A percentile compares a stretch with the other conserved stretches of the same genome.
Evolutionary conservation across 345 rosid species (phyloP).

Genomic region (Geranium brycei): DNA sequence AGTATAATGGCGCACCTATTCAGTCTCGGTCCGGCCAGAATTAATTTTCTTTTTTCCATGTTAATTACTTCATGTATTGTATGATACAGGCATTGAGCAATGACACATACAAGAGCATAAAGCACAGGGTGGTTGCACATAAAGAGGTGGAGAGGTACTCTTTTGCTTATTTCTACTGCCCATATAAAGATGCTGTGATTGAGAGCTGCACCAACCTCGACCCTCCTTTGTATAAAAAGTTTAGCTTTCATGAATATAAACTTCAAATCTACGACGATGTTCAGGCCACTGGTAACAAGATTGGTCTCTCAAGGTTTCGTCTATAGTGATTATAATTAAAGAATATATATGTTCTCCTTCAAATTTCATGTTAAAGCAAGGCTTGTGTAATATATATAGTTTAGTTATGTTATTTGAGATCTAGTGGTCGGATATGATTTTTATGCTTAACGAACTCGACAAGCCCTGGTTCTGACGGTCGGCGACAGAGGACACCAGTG

Average conservation of each 20-base stretch:
- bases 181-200: constrained; percentile 35
- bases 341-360: too few relatives aligned
- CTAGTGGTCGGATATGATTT: too few relatives aligned
- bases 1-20: too few relatives aligned
- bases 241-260: constrained; percentile 44
- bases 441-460: too few relatives aligned
- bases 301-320: constrained; percentile 63
- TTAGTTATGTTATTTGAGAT: too few relatives aligned
- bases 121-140: constrained; percentile 54
- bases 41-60: too few relatives aligned
- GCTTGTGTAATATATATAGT: too few relatives aligned
- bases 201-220: constrained; percentile 17
- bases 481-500: too few relatives aligned
- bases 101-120: constrained; percentile 49
- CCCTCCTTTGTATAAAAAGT: constrained; percentile 38
- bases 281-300: constrained; percentile 51
- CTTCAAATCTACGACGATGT: constrained; percentile 43
- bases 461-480: too few relatives aligned
- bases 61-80: too few relatives aligned
- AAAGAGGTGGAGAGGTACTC: constrained; percentile 40
- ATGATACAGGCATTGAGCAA: constrained; percentile 50
- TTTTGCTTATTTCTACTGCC: constrained; percentile 53
- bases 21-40: too few relatives aligned
- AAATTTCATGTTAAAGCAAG: too few relatives aligned
- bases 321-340: background rate